phyloP scores from a whole-genome alignment of 2,329 filamentous ascomycete species.

The Didymella sp. region DNA sequence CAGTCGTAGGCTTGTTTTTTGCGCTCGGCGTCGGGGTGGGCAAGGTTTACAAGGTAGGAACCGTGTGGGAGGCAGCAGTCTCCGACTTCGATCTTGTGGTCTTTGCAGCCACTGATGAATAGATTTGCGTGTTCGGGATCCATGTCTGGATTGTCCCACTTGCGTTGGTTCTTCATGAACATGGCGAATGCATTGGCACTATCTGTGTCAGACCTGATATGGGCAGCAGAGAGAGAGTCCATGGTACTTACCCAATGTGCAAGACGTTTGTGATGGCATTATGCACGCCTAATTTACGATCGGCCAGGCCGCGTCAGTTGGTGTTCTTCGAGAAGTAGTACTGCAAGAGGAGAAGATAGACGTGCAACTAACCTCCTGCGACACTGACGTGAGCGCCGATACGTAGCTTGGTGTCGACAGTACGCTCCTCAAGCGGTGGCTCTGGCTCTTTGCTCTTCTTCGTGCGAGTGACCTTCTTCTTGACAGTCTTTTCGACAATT shows the following conservation, averaged over 20 bases:
- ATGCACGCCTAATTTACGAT: slow-evolving; percentile 71
- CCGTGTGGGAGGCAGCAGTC: slow-evolving; percentile 89
- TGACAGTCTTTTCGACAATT: slow-evolving; percentile 13
- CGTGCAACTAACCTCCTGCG: slow-evolving; percentile 73
- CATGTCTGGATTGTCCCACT: slow-evolving; percentile 86
- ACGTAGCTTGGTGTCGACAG: slow-evolving; percentile 76
- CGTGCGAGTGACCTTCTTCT: slow-evolving; percentile 11
- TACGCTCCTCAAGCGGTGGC: slow-evolving; percentile 72
- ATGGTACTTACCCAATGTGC: slow-evolving; percentile 67
- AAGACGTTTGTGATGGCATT: slow-evolving; percentile 81
- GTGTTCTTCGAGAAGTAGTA: not conserved
- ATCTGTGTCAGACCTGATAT: slow-evolving; percentile 31
- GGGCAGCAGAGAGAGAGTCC: not conserved
- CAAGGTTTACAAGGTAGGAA: slow-evolving; percentile 95
- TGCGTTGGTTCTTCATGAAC: slow-evolving; percentile 95
- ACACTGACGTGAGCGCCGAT: slow-evolving; percentile 92
- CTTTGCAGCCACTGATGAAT: slow-evolving; percentile 72
- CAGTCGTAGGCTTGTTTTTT: slow-evolving; percentile 83
- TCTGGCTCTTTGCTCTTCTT: slow-evolving; percentile 39
- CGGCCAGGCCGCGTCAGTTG: slow-evolving; percentile 28
- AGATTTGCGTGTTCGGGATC: slow-evolving; percentile 69
- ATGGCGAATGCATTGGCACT: slow-evolving; percentile 90
- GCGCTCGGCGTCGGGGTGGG: slow-evolving; percentile 79
- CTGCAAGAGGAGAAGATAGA: not conserved
- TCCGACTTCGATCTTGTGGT: slow-evolving; percentile 73